Conservation (phyloP, 2,329 filamentous ascomycete species). For the Neoarthrinium moseri region DNA sequence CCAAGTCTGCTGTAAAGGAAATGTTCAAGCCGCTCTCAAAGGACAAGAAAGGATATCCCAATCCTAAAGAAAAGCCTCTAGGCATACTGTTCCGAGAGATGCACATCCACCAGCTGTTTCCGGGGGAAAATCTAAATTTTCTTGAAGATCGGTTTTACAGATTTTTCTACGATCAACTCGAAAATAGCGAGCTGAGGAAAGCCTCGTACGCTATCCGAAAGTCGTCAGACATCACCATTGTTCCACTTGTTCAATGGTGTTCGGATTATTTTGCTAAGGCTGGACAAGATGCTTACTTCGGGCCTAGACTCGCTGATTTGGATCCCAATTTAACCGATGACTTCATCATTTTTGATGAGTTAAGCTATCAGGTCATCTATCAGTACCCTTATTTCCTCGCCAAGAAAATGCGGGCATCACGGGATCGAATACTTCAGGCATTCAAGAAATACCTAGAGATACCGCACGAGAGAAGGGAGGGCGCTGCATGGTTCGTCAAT, state of each 20-base stretch:
- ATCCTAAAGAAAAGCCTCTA: conserved; percentile 18
- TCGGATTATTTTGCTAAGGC: conserved; percentile 20
- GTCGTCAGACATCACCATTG: conserved; percentile 1
- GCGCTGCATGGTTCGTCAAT: conserved; percentile 3
- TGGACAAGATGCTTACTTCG: conserved; percentile 22
- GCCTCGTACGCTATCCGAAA: conserved; percentile 1
- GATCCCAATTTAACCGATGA: conserved; percentile 13
- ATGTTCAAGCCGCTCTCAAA: conserved; percentile 16
- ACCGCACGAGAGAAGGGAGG: conserved; percentile 2
- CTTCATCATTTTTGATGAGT: conserved; percentile 23
- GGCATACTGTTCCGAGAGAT: conserved; percentile 15
- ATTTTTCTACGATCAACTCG: conserved; percentile 16
- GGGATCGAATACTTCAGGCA: conserved; percentile 11
- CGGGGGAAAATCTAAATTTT: conserved; percentile 15
- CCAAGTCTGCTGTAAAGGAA: conserved; percentile 14
- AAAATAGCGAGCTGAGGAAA: conserved; percentile 8
- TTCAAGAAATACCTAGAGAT: conserved; percentile 17
- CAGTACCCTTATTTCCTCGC: conserved; percentile 24
- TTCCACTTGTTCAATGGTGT: conserved; percentile 19
- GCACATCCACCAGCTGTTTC: conserved; percentile 21
- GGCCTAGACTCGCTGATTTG: conserved; percentile 14
- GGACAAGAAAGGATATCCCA: conserved; percentile 22
- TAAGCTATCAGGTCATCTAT: conserved; percentile 26
- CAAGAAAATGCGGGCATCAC: conserved; percentile 16
- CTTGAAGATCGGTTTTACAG: conserved; percentile 15